Percentiles rank a stretch among this genome's conserved stretches.
Conservation (phyloP, 2,329 filamentous ascomycete species). For the Paramyrothecium sp. region DNA sequence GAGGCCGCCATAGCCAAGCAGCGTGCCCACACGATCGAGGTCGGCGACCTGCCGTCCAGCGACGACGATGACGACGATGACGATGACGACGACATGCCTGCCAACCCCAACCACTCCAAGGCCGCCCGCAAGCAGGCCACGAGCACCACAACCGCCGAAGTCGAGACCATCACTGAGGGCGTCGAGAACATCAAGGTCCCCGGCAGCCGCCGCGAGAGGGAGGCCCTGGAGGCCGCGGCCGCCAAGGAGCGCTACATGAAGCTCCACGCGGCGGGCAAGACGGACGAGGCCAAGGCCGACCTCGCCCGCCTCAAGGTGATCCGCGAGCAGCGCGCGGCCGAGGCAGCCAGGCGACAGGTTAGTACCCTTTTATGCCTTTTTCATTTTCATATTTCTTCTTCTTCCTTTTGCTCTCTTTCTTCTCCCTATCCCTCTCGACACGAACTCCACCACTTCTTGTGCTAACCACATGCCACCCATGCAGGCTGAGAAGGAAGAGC, state of each 20-base stretch:
- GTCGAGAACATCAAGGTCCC: slow-evolving; percentile 53
- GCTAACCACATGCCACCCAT: neutral
- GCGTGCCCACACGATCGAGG: slow-evolving; percentile 69
- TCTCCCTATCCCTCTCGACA: too few species aligned
- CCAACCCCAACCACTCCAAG: slow-evolving; percentile 90
- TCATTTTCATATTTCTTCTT: too few species aligned
- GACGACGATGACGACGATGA: slow-evolving; percentile 66
- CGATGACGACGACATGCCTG: slow-evolving; percentile 67
- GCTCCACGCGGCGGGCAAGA: slow-evolving; percentile 91
- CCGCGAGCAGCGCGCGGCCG: slow-evolving; percentile 80
- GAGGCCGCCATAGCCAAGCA: slow-evolving; percentile 80
- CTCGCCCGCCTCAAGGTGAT: slow-evolving; percentile 80
- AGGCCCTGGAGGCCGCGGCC: slow-evolving; percentile 82
- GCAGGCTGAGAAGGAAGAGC: slow-evolving; percentile 59
- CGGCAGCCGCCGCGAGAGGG: slow-evolving; percentile 53
- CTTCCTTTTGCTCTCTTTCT: too few species aligned
- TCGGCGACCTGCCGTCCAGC: slow-evolving; percentile 81
- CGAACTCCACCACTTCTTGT: too few species aligned
- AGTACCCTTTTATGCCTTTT: too few species aligned
- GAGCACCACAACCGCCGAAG: slow-evolving; percentile 31
- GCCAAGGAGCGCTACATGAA: slow-evolving; percentile 90
- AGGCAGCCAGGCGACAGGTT: slow-evolving; percentile 80
- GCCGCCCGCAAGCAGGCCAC: slow-evolving; percentile 60
- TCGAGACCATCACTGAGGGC: slow-evolving; percentile 52
- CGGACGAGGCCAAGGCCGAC: slow-evolving; percentile 90